Evolutionary conservation across 805 yeast genomes (phyloP).

Genomic region (Candida peoriensis): DNA sequence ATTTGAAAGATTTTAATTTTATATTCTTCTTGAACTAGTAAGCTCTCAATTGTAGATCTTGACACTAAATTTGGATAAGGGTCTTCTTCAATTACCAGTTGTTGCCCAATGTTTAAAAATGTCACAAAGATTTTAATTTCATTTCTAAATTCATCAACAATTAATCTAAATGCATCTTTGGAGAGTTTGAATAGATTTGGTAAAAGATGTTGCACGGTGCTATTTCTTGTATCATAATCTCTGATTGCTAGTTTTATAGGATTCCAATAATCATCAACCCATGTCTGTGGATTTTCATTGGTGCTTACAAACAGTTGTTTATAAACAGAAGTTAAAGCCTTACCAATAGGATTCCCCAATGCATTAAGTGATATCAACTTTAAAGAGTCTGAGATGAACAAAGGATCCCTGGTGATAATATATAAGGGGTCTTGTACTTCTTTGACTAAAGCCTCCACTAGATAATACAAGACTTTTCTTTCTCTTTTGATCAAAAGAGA

Average conservation of each 20-base stretch:
- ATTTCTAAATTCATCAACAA: constrained; percentile 29
- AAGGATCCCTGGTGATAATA: constrained; percentile 40
- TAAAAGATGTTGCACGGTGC: constrained; percentile 54
- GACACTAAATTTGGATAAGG: constrained; percentile 40
- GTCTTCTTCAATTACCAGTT: constrained; percentile 45
- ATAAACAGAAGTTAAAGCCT: constrained; percentile 40
- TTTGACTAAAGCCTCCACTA: constrained; percentile 52
- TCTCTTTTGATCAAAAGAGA: constrained; percentile 41
- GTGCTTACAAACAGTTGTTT: constrained; percentile 29
- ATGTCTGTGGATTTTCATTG: constrained; percentile 19
- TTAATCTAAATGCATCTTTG: constrained; percentile 34
- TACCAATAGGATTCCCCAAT: constrained; percentile 64
- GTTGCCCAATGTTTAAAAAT: constrained; percentile 60
- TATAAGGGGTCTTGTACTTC: constrained; percentile 35
- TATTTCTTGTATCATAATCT: constrained; percentile 24
- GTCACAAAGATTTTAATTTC: constrained; percentile 42
- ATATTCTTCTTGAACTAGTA: constrained; percentile 41
- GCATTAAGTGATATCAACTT: constrained; percentile 50
- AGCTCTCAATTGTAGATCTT: constrained; percentile 24
- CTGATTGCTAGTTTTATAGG: constrained; percentile 16
- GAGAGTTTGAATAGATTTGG: constrained; percentile 58
- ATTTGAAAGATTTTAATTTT: constrained; percentile 57
- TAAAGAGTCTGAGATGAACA: constrained; percentile 44
- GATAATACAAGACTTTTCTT: constrained; percentile 56
- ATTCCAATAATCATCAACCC: constrained; percentile 20